A percentile compares a stretch with the other conserved stretches of the same genome.
phyloP scores from a whole-genome alignment of 2,329 filamentous ascomycete species.

The Cladobotryum protrusum region DNA sequence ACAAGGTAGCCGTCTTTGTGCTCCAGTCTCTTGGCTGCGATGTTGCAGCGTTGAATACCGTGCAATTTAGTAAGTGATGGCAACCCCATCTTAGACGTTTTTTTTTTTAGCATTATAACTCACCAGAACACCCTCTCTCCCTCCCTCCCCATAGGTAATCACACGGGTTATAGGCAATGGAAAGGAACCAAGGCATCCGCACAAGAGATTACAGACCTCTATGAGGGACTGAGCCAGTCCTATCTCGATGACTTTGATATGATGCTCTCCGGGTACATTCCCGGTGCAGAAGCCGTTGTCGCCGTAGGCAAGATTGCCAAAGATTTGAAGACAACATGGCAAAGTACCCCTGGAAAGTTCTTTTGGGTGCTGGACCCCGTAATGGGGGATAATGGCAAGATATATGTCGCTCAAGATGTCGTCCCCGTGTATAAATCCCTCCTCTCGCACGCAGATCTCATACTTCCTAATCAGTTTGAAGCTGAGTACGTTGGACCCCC shows the following conservation, averaged over 20 bases:
- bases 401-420: slow-evolving; percentile 89
- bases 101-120: not conserved
- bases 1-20: slow-evolving; percentile 92
- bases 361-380: slow-evolving; percentile 98
- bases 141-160: slow-evolving; percentile 68
- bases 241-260: slow-evolving; percentile 87
- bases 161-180: slow-evolving; percentile 85
- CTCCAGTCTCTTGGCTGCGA: slow-evolving; percentile 93
- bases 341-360: slow-evolving; percentile 64
- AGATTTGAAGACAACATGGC: slow-evolving; percentile 65
- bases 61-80: slow-evolving; percentile 77
- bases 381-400: slow-evolving; percentile 90
- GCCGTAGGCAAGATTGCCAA: slow-evolving; percentile 78
- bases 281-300: slow-evolving; percentile 76
- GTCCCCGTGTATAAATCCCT: slow-evolving; percentile 84
- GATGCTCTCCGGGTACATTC: slow-evolving; percentile 91
- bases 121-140: too few relatives aligned
- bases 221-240: slow-evolving; percentile 75
- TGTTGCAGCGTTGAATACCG: slow-evolving; percentile 89
- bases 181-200: slow-evolving; percentile 79
- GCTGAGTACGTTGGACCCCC: slow-evolving; percentile 61
- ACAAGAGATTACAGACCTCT: slow-evolving; percentile 76
- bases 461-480: slow-evolving; percentile 95
- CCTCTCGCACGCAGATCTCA: slow-evolving; percentile 76
- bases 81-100: too few relatives aligned